These are phyloP conservation scores for Russula brevipes DNA, from an alignment of 768 basidiomycete species.

Conservation along the genomic window DNA sequence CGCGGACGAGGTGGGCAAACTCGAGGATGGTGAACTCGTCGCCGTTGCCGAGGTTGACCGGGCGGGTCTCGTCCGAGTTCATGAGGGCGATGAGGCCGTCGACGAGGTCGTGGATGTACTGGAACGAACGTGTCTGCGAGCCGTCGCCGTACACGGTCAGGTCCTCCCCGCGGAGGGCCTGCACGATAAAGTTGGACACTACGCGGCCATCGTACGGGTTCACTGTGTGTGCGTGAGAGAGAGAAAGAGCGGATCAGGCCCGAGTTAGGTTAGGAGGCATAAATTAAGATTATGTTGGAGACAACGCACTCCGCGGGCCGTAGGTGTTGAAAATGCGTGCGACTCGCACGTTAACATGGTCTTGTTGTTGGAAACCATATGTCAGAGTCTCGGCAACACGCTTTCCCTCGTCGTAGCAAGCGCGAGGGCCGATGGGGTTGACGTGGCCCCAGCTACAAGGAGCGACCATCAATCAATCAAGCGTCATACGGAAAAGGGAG, in stretches of 20 bases:
- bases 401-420: slow-evolving; percentile 99
- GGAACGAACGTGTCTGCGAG: slow-evolving; percentile 90
- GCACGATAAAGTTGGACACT: slow-evolving; percentile 98
- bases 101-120: slow-evolving; percentile 96
- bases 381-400: slow-evolving; percentile 97
- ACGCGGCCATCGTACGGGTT: slow-evolving; percentile 96
- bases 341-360: slow-evolving; percentile 92
- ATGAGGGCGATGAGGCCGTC: slow-evolving; percentile 91
- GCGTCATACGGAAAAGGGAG: slow-evolving; percentile 14
- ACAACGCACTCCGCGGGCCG: slow-evolving; percentile 64
- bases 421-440: slow-evolving; percentile 95
- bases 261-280: slow-evolving; percentile 13
- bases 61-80: slow-evolving; percentile 90
- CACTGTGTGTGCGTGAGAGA: slow-evolving; percentile 45
- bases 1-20: slow-evolving; percentile 88
- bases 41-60: slow-evolving; percentile 93
- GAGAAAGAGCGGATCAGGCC: neutral
- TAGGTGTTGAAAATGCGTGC: slow-evolving; percentile 99
- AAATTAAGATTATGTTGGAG: neutral
- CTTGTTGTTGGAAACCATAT: slow-evolving; percentile 92
- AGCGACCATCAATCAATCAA: neutral
- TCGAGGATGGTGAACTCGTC: slow-evolving; percentile 96
- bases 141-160: slow-evolving; percentile 97
- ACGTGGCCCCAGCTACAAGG: slow-evolving; percentile 86
- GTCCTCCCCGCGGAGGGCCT: slow-evolving; percentile 92